Evolutionary conservation across 331 rosid species (phyloP), one percentile per base, ranked within the genome.

Genomic region (Prunus yedoensis): DNA sequence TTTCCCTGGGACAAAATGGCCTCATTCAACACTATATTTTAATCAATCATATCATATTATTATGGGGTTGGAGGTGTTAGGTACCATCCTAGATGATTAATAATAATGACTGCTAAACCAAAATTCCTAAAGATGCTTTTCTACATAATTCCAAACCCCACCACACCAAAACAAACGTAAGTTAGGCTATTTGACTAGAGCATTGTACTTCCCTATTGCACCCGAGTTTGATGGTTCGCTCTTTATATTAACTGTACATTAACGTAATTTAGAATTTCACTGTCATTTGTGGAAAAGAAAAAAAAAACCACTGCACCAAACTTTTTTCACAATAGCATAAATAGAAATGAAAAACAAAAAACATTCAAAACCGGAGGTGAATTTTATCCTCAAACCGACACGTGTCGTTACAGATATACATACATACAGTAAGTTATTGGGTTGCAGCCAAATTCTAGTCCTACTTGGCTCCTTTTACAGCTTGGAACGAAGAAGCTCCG

Each of bases 381-480:
- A 3, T 18, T 38, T 63, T 16, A 45, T 15, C 17, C 1, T n/a
- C 0, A 58, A 60, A 2, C 12, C 11, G 47, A 28, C 77, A 73
- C 77, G 77, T 73, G 77, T 45, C 30, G 1, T 21, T 57, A 4
- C 62, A 0, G 28, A 25, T 23, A 35, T 18, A 32, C 23, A 17
- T 20, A n/a, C 20, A 16, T 0, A 38, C 21, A n/a, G 51, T 18
- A 38, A 65, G 51, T 65, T 16, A 10, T 41, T 1, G 70, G 52
- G 20, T 5, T 41, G 17, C 30, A n/a, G 9, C 51, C 70, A n/a
- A 38, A 43, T 41, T n/a, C 53, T 71, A 27, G 52, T 62, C 70
- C 60, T 23, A 20, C 67, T 53, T 21, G 77, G 81, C 74, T 49
- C 4, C 75, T 70, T 68, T 38, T 27, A 61, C 43, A 78, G 46